Conservation (phyloP, 192 early-diverging fungal genomes). For the Allomyces macrogynus region DNA sequence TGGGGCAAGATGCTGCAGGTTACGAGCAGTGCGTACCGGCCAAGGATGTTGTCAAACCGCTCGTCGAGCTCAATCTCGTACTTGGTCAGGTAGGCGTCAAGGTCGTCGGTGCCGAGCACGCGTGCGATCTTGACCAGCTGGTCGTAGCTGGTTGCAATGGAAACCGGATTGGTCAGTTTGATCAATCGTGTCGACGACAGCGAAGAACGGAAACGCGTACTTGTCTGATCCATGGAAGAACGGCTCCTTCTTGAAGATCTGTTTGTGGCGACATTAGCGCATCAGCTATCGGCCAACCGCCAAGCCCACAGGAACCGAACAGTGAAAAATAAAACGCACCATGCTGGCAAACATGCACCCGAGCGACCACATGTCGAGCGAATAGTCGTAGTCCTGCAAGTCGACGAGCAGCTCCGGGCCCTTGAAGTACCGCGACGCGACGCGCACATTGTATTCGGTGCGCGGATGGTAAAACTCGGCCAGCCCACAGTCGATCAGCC, state of each 20-base stretch:
- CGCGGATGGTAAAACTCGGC: conserved; percentile 98
- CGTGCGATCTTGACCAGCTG: conserved; percentile 98
- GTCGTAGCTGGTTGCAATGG: conserved; percentile 94
- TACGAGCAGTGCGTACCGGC: conserved; percentile 25
- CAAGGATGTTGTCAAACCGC: conserved; percentile 84
- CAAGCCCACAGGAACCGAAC: background rate
- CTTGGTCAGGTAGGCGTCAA: conserved; percentile 80
- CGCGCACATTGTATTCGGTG: conserved; percentile 92
- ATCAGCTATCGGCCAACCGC: background rate
- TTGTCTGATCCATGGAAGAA: conserved; percentile 70
- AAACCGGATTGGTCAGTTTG: too few species aligned
- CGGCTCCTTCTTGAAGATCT: conserved; percentile 98
- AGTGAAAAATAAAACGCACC: conserved; percentile 31
- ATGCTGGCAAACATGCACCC: conserved; percentile 99
- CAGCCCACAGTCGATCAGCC: conserved; percentile 97
- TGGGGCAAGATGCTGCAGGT: conserved; percentile 1
- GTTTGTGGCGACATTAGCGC: conserved; percentile 1
- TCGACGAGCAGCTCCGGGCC: conserved; percentile 96
- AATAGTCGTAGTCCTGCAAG: conserved; percentile 97
- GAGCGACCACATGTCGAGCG: conserved; percentile 97
- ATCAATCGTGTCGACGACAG: too few species aligned
- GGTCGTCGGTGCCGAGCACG: conserved; percentile 89
- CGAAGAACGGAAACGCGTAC: background rate
- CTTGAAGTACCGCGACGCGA: conserved; percentile 97
- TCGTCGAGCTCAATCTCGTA: conserved; percentile 82